A percentile compares a stretch with the other conserved stretches of the same genome.
These are phyloP conservation scores for Lentithecium fluviatile DNA, from an alignment of 495 filamentous ascomycete species.

Conservation along the genomic window DNA sequence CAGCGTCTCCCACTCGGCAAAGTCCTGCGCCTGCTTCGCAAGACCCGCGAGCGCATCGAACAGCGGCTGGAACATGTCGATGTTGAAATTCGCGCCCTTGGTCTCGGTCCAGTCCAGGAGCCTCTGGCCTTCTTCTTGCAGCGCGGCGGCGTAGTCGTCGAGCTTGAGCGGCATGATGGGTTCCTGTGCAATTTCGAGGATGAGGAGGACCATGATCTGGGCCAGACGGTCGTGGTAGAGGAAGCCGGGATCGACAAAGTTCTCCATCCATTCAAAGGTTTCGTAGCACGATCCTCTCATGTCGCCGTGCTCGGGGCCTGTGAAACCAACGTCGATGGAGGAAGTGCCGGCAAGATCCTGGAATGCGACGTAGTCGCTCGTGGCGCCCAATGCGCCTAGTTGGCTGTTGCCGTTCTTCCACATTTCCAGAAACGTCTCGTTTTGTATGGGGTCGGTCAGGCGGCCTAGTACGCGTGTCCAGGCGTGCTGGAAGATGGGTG, in stretches of 20 bases:
- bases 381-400: constrained; percentile 67
- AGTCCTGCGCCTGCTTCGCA: constrained; percentile 56
- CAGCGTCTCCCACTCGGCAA: constrained; percentile 67
- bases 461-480: constrained; percentile 71
- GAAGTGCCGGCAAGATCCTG: constrained; percentile 91
- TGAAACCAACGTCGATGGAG: constrained; percentile 82
- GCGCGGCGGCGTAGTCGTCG: constrained; percentile 65
- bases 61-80: constrained; percentile 51
- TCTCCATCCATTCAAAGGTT: constrained; percentile 81
- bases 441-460: constrained; percentile 67
- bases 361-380: constrained; percentile 89
- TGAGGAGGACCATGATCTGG: constrained; percentile 76
- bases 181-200: constrained; percentile 78
- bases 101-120: constrained; percentile 57
- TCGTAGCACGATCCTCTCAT: constrained; percentile 88
- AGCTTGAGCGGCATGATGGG: constrained; percentile 83
- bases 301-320: constrained; percentile 55
- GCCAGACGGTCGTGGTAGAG: constrained; percentile 75
- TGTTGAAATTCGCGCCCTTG: constrained; percentile 51
- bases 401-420: constrained; percentile 68
- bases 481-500: constrained; percentile 71
- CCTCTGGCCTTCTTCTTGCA: constrained; percentile 62
- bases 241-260: constrained; percentile 76
- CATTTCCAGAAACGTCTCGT: constrained; percentile 68
- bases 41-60: constrained; percentile 62